These are phyloP conservation scores for Suhomyces terraborum DNA, from an alignment of 1,139 yeast species.

Conservation along the genomic window DNA sequence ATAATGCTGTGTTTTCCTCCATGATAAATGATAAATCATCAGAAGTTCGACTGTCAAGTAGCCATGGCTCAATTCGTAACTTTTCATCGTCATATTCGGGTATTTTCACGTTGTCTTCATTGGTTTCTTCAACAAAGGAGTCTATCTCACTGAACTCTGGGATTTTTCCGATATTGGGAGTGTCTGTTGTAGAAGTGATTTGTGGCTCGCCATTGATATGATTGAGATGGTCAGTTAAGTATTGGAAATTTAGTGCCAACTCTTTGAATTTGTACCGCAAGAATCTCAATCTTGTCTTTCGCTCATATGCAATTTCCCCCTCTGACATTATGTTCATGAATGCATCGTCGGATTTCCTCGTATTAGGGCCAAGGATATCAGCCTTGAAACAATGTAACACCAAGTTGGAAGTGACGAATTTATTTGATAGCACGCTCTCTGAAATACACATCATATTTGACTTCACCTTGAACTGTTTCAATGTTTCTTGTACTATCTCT, in stretches of 20 bases:
- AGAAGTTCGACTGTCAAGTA: neutral
- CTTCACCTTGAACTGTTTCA: slow-evolving; percentile 2
- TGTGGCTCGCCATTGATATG: neutral
- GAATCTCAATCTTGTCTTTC: slow-evolving; percentile 15
- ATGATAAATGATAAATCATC: slow-evolving; percentile 2
- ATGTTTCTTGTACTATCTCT: slow-evolving; percentile 4
- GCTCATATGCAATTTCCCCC: slow-evolving; percentile 12
- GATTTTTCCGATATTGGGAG: neutral
- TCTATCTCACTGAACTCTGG: slow-evolving; percentile 3
- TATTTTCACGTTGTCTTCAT: slow-evolving; percentile 11
- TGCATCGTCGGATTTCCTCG: neutral
- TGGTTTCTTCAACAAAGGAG: slow-evolving; percentile 7
- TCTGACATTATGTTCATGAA: slow-evolving; percentile 12
- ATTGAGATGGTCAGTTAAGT: slow-evolving; percentile 1
- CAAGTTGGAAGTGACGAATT: slow-evolving; percentile 10
- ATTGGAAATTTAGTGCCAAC: slow-evolving; percentile 13
- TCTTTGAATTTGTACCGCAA: slow-evolving; percentile 20
- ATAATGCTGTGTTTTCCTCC: slow-evolving; percentile 1
- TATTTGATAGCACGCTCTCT: slow-evolving; percentile 11
- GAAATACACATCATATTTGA: slow-evolving; percentile 6
- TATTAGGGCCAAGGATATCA: neutral
- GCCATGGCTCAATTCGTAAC: slow-evolving; percentile 9
- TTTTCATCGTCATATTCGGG: slow-evolving; percentile 16
- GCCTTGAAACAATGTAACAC: slow-evolving; percentile 6
- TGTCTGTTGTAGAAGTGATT: neutral